These are phyloP conservation scores for Sarcodon sp. DNA, from an alignment of 768 basidiomycete species.

Conservation along the genomic window DNA sequence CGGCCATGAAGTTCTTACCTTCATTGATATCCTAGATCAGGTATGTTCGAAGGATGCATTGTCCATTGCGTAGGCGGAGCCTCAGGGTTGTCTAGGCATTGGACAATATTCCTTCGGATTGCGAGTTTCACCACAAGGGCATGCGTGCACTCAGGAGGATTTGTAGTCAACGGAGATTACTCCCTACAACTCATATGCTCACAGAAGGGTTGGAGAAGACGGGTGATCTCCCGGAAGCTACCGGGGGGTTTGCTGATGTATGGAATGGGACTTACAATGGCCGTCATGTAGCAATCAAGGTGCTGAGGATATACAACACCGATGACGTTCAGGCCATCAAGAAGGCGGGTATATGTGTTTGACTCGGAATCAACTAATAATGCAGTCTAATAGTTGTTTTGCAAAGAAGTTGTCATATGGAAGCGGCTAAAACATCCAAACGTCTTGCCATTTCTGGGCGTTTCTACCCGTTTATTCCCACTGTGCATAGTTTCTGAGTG, in stretches of 20 bases:
- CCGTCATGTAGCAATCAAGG: neutral
- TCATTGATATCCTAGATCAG: neutral
- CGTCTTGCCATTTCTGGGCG: neutral
- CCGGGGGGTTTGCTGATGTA: neutral
- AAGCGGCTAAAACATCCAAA: constrained; percentile 2
- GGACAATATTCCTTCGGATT: neutral
- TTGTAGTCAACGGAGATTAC: neutral
- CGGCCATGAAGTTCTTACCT: neutral
- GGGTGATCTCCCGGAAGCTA: neutral
- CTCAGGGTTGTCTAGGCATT: neutral
- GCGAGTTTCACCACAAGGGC: neutral
- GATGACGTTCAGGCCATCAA: too few relatives aligned
- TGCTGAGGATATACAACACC: neutral
- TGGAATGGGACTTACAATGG: neutral
- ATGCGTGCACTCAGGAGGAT: neutral
- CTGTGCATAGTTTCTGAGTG: neutral
- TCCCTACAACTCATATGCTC: neutral
- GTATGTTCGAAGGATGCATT: neutral
- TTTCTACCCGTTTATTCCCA: constrained; percentile 9
- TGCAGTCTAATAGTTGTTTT: neutral
- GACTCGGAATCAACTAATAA: too few relatives aligned
- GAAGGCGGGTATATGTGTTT: too few relatives aligned
- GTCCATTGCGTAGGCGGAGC: neutral
- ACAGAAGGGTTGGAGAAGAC: neutral
- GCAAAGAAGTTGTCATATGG: constrained; percentile 1